Conservation (phyloP, 2,329 filamentous ascomycete species). For the Dactylellina haptotyla region DNA sequence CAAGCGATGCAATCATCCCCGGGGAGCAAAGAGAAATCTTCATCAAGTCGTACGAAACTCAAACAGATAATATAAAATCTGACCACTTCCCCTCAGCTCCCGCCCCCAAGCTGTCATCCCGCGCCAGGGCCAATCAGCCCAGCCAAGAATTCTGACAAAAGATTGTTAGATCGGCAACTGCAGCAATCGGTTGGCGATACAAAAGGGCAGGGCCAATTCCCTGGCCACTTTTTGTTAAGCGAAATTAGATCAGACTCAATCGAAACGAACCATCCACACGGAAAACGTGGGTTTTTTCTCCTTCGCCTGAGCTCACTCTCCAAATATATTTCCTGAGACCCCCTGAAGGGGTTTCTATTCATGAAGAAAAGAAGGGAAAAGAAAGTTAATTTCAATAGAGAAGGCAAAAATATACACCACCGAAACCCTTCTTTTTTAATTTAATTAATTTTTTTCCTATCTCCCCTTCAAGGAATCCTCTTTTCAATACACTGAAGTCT, state of each 20-base stretch:
- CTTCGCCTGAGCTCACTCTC: conserved; percentile 50
- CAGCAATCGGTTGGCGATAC: conserved; percentile 46
- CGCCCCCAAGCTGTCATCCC: conserved; percentile 37
- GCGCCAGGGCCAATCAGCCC: conserved; percentile 36
- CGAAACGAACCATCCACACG: conserved; percentile 52
- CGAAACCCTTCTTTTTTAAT: no score
- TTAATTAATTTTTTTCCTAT: no score
- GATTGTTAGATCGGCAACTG: conserved; percentile 30
- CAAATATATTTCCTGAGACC: conserved; percentile 32
- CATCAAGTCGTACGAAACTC: conserved; percentile 17
- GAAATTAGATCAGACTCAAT: conserved; percentile 52
- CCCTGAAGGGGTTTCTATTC: conserved; percentile 32
- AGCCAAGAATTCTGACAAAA: neutral
- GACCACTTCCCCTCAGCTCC: conserved; percentile 46
- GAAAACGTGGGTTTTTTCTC: conserved; percentile 54
- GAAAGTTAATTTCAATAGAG: neutral
- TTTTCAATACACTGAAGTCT: no score
- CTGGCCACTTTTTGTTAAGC: conserved; percentile 46
- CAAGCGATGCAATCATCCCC: neutral
- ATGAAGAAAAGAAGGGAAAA: neutral
- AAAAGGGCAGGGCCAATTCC: conserved; percentile 35
- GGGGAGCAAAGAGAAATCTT: neutral
- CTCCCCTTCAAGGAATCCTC: no score
- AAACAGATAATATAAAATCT: conserved; percentile 19
- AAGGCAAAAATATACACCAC: no score